Evolutionary conservation across 805 yeast species (phyloP), one percentile per base, ranked within the genome.

Genomic region (Pichia paraexigua): DNA sequence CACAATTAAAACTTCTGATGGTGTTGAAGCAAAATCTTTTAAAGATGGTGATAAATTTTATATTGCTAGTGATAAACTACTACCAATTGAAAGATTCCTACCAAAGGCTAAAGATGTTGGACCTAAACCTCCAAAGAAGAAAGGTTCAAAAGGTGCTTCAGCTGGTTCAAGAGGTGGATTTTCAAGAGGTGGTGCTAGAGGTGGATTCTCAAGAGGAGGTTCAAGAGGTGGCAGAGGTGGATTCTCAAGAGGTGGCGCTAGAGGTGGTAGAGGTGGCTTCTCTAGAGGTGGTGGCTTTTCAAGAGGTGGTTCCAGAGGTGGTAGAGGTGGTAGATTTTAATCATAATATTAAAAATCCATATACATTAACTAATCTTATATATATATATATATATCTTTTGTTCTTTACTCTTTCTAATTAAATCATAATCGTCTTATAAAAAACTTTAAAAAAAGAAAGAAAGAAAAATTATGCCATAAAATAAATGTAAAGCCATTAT

Each of bases 1-100:
- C 79, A 94, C 99, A 40, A 83, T 94, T 61, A 94, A 94, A 73
- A 94, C 97, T 52, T 77, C 87, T 48, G 99, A 94, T 67, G 99
- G 99, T 66, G 94, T 94, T 49, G 94, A 87, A 68, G 97, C 99
- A 51, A 71, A 79, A 39, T 87, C 96, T 49, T 94, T 94, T 79
- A 89, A 89, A 71, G 86, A 81, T 45, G 99, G 98, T 60, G 99
- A 94, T 71, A 91, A 91, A 73, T 92, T 94, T 69, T 94, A 73
- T 75, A 94, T 94, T 71, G 96, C 91, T 53, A 88, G 95, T 50
- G 98, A 94, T 72, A 94, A 94, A 72, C 77, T 94, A 60, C 80
- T 94, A 59, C 99, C 99, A 45, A 73, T 94, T 58, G 99, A 94
- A 64, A 83, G 99, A 75, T 94, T 94, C 75, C 76, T 94, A 70